Conservation (phyloP, 169 alveolate species). For the Cyclospora cayetanensis region DNA sequence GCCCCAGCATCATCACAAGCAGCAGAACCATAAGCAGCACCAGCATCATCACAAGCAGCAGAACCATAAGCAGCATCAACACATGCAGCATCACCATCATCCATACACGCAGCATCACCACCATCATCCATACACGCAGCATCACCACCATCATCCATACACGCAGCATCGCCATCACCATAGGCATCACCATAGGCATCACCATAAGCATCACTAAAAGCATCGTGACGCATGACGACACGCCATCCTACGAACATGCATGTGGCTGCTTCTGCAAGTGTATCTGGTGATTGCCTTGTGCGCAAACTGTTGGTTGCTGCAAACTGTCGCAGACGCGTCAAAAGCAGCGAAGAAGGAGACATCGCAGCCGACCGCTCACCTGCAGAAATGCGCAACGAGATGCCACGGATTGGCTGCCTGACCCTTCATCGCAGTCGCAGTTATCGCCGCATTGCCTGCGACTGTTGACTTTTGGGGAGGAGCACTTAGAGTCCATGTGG, state of each 20-base stretch:
- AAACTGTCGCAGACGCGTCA: too few relatives aligned
- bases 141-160: too few relatives aligned
- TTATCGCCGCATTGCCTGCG: background rate
- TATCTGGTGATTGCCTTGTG: background rate
- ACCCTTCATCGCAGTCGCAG: conserved; percentile 27
- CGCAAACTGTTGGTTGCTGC: too few relatives aligned
- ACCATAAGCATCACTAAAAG: background rate
- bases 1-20: conserved; percentile 24
- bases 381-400: conserved; percentile 80
- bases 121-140: too few relatives aligned
- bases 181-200: background rate
- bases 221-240: background rate
- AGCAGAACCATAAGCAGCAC: background rate
- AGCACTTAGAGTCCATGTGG: conserved; percentile 82
- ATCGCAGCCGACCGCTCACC: too few relatives aligned
- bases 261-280: background rate
- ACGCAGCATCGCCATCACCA: background rate
- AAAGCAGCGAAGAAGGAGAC: too few relatives aligned
- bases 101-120: background rate
- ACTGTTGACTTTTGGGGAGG: conserved; percentile 63
- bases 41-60: background rate
- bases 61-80: background rate
- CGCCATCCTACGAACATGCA: background rate
- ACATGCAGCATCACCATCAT: conserved; percentile 33
- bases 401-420: conserved; percentile 78